Conservation (phyloP, 2,329 filamentous ascomycete species). For the Herpotrichia juniperi region DNA sequence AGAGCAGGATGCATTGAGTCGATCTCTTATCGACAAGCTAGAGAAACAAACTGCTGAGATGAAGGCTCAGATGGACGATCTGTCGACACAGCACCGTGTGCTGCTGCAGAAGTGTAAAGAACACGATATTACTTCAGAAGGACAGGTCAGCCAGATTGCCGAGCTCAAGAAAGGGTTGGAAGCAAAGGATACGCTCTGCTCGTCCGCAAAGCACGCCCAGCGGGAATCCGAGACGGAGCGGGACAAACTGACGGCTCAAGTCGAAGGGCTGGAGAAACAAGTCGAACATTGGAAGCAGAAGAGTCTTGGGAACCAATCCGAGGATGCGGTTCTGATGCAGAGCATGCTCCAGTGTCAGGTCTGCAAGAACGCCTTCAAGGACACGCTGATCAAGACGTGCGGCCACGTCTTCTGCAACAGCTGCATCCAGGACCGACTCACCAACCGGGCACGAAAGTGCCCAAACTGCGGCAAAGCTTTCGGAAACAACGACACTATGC, state of each 20-base stretch:
- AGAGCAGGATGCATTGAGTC: constrained; percentile 80
- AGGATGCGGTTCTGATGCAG: constrained; percentile 83
- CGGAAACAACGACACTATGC: constrained; percentile 88
- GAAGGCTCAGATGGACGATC: constrained; percentile 75
- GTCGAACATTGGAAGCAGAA: constrained; percentile 86
- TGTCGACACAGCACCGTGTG: constrained; percentile 74
- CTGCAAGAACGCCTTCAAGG: constrained; percentile 91
- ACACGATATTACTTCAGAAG: constrained; percentile 71
- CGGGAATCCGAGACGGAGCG: constrained; percentile 72
- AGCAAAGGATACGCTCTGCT: constrained; percentile 73
- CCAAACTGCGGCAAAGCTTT: constrained; percentile 93
- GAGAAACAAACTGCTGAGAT: constrained; percentile 90
- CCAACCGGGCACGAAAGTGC: constrained; percentile 91
- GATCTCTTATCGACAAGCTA: constrained; percentile 77
- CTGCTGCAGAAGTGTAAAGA: constrained; percentile 76
- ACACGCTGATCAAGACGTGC: constrained; percentile 90
- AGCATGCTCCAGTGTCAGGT: constrained; percentile 87
- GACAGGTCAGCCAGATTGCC: constrained; percentile 74
- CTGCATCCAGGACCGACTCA: constrained; percentile 88
- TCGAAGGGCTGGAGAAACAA: constrained; percentile 81
- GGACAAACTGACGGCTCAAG: constrained; percentile 77
- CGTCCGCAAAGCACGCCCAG: constrained; percentile 66
- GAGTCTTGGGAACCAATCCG: constrained; percentile 77
- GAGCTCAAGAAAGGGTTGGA: constrained; percentile 78
- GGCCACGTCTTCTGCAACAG: constrained; percentile 92